Conservation (phyloP, 192 early-diverging fungal species). For the Mortierella claussenii region DNA sequence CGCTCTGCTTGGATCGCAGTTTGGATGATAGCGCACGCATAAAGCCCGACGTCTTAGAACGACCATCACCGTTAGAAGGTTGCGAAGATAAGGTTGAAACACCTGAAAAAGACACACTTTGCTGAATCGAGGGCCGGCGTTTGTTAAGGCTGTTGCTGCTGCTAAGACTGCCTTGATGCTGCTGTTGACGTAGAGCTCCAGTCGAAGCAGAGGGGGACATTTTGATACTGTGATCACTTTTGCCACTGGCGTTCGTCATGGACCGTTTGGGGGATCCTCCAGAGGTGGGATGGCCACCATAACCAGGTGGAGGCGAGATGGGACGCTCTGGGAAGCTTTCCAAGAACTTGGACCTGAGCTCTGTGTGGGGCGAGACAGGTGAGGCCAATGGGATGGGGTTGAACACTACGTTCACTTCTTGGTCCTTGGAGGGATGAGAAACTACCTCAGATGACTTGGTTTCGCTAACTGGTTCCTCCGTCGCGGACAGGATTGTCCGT, state of each 20-base stretch:
- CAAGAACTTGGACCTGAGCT: conserved; percentile 37
- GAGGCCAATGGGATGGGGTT: conserved; percentile 2
- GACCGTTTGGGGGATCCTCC: conserved; percentile 7
- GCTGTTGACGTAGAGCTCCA: background rate
- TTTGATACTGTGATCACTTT: background rate
- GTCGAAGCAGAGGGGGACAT: conserved; percentile 12
- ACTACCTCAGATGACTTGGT: conserved; percentile 18
- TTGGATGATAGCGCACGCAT: conserved; percentile 38
- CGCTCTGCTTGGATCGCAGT: conserved; percentile 41
- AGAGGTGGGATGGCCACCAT: background rate
- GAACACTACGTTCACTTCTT: conserved; percentile 29
- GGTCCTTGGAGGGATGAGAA: conserved; percentile 19
- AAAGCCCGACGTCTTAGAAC: conserved; percentile 26
- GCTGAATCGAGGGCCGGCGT: conserved; percentile 5
- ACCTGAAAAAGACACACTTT: conserved; percentile 22
- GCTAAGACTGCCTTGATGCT: background rate
- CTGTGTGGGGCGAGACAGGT: conserved; percentile 14
- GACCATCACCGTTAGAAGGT: conserved; percentile 3
- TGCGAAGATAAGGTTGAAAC: conserved; percentile 18
- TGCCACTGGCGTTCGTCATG: background rate
- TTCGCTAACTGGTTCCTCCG: background rate
- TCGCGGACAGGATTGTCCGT: background rate
- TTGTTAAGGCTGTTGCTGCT: background rate
- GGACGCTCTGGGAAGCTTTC: conserved; percentile 47
- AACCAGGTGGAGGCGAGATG: conserved; percentile 30